Percentiles rank a stretch among this genome's conserved stretches.
phyloP scores from a whole-genome alignment of 176 grass and related monocot species.

The Raddia guianensis region DNA sequence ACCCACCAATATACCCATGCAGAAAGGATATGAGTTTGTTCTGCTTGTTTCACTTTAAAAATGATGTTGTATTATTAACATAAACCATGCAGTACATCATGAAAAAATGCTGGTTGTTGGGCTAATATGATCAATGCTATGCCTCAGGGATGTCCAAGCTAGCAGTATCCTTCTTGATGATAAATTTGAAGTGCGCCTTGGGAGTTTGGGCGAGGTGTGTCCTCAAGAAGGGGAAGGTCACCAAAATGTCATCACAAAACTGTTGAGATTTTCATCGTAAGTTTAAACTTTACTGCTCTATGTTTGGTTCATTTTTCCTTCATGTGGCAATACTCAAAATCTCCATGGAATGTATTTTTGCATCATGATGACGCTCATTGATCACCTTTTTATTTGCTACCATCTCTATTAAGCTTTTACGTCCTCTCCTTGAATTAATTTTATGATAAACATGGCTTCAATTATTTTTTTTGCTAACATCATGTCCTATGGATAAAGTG shows the following conservation, averaged over 20 bases:
- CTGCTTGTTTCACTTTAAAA: background rate
- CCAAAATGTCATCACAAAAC: constrained; percentile 85
- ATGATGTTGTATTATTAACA: constrained; percentile 23
- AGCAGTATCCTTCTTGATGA: constrained; percentile 95
- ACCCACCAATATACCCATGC: background rate
- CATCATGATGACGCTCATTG: background rate
- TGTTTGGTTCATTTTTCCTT: constrained; percentile 18
- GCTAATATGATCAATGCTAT: constrained; percentile 33
- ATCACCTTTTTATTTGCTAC: background rate
- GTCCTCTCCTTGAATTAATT: background rate
- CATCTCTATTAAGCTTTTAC: background rate
- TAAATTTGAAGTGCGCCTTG: constrained; percentile 90
- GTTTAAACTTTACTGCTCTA: constrained; percentile 31
- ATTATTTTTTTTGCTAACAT: background rate
- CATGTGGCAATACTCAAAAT: background rate
- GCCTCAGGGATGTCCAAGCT: constrained; percentile 79
- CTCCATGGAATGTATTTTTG: background rate
- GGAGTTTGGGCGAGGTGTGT: constrained; percentile 79
- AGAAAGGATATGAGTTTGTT: constrained; percentile 28
- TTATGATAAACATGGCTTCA: background rate
- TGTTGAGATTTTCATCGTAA: constrained; percentile 94
- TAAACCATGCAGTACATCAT: background rate
- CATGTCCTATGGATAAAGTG: background rate
- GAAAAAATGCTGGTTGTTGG: constrained; percentile 2
- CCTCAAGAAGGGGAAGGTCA: constrained; percentile 87